These are phyloP conservation scores for Aspergillus floridensis DNA, from an alignment of 2,329 filamentous ascomycete genomes.

Conservation along the genomic window DNA sequence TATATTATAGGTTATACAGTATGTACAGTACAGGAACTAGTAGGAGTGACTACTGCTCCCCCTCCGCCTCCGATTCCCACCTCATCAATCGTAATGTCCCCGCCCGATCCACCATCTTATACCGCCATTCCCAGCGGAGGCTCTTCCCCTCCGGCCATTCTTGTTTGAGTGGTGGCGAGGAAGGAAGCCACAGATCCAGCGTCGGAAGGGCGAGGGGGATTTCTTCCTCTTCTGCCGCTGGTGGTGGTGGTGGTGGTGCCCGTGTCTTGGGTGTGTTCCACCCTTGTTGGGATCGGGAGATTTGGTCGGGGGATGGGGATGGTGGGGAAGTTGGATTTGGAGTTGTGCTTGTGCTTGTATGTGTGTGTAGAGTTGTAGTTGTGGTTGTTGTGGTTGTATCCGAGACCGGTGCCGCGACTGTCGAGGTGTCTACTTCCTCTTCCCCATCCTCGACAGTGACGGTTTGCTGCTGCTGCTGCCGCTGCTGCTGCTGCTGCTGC, in stretches of 20 bases:
- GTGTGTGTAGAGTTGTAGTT: too few species aligned
- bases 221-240: conserved; percentile 3
- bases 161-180: background rate
- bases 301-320: too few species aligned
- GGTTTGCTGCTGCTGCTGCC: too few species aligned
- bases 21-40: conserved; percentile 33
- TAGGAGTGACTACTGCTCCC: conserved; percentile 16
- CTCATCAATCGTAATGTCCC: conserved; percentile 30
- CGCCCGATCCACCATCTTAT: conserved; percentile 39
- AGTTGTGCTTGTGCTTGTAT: too few species aligned
- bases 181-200: conserved; percentile 21
- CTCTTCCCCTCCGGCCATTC: too few species aligned
- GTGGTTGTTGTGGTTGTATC: too few species aligned
- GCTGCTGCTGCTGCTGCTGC: background rate
- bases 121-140: conserved; percentile 40
- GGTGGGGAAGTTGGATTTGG: too few species aligned
- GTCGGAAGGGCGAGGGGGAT: conserved; percentile 31
- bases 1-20: conserved; percentile 11
- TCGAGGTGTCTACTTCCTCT: too few species aligned
- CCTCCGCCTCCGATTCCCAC: conserved; percentile 12
- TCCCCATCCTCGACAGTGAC: too few species aligned
- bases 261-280: too few species aligned
- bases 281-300: too few species aligned
- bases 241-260: background rate
- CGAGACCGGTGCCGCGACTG: too few species aligned